A percentile compares a stretch with the other conserved stretches of the same genome.
Conservation (phyloP, 2,329 filamentous ascomycete species). For the Penicillium sp. region DNA sequence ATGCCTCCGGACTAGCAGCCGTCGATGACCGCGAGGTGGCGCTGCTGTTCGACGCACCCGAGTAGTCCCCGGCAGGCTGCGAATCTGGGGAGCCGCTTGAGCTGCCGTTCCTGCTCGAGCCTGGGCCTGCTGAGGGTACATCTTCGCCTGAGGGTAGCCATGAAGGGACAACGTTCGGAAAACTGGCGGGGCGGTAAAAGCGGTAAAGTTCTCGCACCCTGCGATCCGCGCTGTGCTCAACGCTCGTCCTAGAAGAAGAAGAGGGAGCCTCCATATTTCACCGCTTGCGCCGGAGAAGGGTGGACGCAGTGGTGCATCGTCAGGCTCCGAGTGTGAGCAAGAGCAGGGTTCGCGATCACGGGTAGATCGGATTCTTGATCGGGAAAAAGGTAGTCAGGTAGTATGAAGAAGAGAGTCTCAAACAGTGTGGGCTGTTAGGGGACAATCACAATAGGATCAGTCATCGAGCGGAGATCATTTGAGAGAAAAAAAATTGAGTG, state of each 20-base stretch:
- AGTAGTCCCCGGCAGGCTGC: constrained; percentile 10
- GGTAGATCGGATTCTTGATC: not conserved
- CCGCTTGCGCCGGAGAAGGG: constrained; percentile 1
- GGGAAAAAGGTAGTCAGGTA: not conserved
- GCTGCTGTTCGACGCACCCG: constrained; percentile 8
- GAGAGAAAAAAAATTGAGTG: constrained; percentile 7
- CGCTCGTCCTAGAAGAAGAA: constrained; percentile 4
- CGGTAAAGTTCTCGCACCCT: constrained; percentile 40
- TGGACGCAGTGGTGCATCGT: constrained; percentile 16
- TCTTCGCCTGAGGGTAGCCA: constrained; percentile 13
- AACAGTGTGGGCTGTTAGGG: not conserved
- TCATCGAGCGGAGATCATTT: constrained; percentile 1
- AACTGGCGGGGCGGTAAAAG: constrained; percentile 35
- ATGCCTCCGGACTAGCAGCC: constrained; percentile 20
- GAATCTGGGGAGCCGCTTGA: constrained; percentile 7
- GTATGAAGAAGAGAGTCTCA: not conserved
- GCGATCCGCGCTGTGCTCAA: constrained; percentile 30
- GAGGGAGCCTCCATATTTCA: constrained; percentile 13
- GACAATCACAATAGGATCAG: constrained; percentile 2
- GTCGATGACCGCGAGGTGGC: constrained; percentile 14
- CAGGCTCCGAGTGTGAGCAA: not conserved
- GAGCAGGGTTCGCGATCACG: not conserved
- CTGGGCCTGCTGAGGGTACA: constrained; percentile 4
- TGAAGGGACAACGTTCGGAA: constrained; percentile 11
- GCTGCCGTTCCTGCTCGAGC: not conserved